Conservation (phyloP, 169 alveolate species). For the Eimeria necatrix region DNA sequence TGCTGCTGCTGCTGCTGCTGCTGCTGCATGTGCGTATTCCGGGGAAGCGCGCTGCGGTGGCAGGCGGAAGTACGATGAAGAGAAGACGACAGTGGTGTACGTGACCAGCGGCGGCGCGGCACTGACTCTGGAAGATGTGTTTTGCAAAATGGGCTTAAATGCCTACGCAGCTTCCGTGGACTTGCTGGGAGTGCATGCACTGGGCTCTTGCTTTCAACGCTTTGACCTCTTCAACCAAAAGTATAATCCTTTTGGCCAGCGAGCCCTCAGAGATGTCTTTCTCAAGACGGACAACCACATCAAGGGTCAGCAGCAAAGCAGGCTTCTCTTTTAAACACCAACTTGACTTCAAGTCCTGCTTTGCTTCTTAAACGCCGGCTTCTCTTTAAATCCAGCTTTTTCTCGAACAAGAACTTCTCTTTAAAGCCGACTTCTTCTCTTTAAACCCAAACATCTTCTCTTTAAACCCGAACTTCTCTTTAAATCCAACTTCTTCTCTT, state of each 20-base stretch:
- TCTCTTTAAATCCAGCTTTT: too few species aligned
- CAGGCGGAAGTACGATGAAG: conserved; percentile 85
- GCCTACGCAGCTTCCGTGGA: conserved; percentile 88
- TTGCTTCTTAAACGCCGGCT: too few species aligned
- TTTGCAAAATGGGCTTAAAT: conserved; percentile 85
- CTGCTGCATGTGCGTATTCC: too few species aligned
- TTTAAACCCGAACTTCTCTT: too few species aligned
- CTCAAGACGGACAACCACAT: conserved; percentile 93
- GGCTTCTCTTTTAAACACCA: too few species aligned
- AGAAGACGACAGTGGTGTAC: conserved; percentile 85
- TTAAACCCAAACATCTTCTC: too few species aligned
- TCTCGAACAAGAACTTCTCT: too few species aligned
- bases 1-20: too few species aligned
- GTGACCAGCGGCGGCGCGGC: conserved; percentile 77
- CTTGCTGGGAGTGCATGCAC: conserved; percentile 90
- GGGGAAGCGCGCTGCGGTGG: too few species aligned
- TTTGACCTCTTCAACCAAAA: conserved; percentile 95
- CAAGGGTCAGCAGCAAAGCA: conserved; percentile 83
- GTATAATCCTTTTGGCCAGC: conserved; percentile 93
- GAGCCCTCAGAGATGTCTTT: conserved; percentile 91
- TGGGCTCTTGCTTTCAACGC: conserved; percentile 92
- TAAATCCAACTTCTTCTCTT: too few species aligned
- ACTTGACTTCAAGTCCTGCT: too few species aligned
- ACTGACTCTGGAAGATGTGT: conserved; percentile 86
- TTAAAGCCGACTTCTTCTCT: too few species aligned